phyloP scores from a whole-genome alignment of 441 rosid genomes.

The Populus trichocarpa region DNA sequence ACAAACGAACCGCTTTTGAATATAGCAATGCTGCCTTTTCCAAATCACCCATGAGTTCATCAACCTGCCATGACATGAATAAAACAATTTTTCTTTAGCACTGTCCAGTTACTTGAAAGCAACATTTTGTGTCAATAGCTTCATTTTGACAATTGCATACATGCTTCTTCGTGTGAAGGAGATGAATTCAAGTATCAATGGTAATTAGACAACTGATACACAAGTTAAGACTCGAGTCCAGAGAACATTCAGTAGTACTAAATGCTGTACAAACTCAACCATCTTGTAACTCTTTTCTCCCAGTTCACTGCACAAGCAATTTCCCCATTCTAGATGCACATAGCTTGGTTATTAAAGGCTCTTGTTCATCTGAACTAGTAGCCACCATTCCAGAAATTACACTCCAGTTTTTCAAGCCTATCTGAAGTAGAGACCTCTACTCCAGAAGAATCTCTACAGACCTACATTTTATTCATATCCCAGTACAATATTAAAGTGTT shows the following conservation, averaged over 20 bases:
- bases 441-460: background rate
- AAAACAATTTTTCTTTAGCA: background rate
- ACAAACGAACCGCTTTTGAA: constrained; percentile 66
- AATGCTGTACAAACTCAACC: background rate
- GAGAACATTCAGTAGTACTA: background rate
- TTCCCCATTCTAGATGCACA: background rate
- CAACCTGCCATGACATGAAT: constrained; percentile 47
- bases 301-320: background rate
- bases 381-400: background rate
- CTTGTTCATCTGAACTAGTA: background rate
- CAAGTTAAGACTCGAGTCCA: background rate
- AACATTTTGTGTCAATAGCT: background rate
- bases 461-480: background rate
- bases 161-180: background rate
- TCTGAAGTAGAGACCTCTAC: background rate
- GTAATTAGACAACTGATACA: background rate
- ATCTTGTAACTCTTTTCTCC: background rate
- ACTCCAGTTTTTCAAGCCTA: background rate
- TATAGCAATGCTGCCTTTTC: constrained; percentile 61
- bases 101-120: background rate
- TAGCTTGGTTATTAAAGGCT: background rate
- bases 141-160: background rate
- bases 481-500: background rate
- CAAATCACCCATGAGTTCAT: constrained; percentile 66
- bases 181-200: background rate